Percentiles rank a stretch among this genome's conserved stretches.
These are phyloP conservation scores for Cordyceps tenuipes DNA, from an alignment of 2,329 filamentous ascomycete species.

Conservation along the genomic window DNA sequence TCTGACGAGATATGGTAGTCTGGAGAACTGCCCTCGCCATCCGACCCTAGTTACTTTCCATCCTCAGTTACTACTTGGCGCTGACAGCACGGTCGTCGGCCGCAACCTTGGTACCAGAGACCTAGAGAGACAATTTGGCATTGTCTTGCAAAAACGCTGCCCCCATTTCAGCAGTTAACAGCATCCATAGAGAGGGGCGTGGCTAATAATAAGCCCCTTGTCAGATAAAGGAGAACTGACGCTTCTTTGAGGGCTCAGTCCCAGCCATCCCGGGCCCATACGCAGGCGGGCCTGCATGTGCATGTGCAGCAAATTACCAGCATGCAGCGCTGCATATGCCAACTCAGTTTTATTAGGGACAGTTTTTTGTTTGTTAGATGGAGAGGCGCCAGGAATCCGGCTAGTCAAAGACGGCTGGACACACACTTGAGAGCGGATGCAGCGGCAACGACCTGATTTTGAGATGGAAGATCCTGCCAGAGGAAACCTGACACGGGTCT, in stretches of 20 bases:
- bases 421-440: neutral
- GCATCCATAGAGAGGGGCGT: neutral
- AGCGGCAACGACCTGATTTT: neutral
- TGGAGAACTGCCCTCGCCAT: neutral
- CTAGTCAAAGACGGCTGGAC: too few relatives aligned
- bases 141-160: neutral
- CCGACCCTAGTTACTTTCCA: neutral
- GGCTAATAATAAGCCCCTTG: neutral
- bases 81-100: neutral
- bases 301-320: conserved; percentile 10
- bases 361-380: neutral
- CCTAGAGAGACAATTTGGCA: neutral
- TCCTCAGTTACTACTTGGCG: neutral
- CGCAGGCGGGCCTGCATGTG: conserved; percentile 9
- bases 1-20: neutral
- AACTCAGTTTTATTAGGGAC: neutral
- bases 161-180: neutral
- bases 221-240: conserved; percentile 3
- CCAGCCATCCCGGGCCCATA: conserved; percentile 1
- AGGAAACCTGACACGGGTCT: too few relatives aligned
- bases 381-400: neutral
- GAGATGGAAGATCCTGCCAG: neutral
- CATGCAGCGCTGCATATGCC: conserved; percentile 8
- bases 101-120: neutral
- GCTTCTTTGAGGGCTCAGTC: conserved; percentile 5